These are phyloP conservation scores for Fonsecaea pugnacius DNA, from an alignment of 2,329 filamentous ascomycete species.

Conservation along the genomic window DNA sequence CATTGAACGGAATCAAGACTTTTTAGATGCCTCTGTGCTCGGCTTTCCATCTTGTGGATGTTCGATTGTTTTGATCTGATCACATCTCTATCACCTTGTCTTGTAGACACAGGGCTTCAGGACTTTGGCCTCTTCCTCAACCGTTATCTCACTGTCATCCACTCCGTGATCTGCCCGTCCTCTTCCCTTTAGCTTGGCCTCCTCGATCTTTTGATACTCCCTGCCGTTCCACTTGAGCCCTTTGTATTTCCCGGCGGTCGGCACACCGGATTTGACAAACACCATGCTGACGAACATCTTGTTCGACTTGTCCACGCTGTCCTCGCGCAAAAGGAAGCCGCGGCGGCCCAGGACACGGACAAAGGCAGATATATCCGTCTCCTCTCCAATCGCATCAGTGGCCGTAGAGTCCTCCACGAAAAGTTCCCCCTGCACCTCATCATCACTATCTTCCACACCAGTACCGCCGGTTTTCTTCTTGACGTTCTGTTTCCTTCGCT, in stretches of 20 bases:
- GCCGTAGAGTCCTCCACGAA: conserved; percentile 53
- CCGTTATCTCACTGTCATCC: conserved; percentile 58
- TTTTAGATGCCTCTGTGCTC: background rate
- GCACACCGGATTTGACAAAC: conserved; percentile 81
- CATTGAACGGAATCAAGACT: background rate
- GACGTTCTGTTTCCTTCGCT: conserved; percentile 49
- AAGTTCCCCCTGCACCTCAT: conserved; percentile 64
- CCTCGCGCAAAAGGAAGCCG: conserved; percentile 80
- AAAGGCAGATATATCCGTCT: conserved; percentile 87
- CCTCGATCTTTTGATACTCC: conserved; percentile 41
- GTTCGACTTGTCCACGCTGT: conserved; percentile 79
- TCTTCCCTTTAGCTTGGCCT: conserved; percentile 47
- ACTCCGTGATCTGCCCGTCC: conserved; percentile 55
- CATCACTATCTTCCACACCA: conserved; percentile 55
- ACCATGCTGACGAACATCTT: conserved; percentile 99
- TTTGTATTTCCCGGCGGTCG: conserved; percentile 74
- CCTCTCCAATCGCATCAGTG: conserved; percentile 56
- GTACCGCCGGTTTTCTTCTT: conserved; percentile 13
- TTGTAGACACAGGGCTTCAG: conserved; percentile 98
- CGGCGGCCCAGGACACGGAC: conserved; percentile 78
- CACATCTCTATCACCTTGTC: conserved; percentile 61
- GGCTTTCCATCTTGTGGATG: background rate
- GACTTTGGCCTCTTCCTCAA: conserved; percentile 68
- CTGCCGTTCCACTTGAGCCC: conserved; percentile 45
- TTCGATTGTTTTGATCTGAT: background rate